These are phyloP conservation scores for Cercospora sp. DNA, from an alignment of 2,329 filamentous ascomycete genomes.

Conservation along the genomic window DNA sequence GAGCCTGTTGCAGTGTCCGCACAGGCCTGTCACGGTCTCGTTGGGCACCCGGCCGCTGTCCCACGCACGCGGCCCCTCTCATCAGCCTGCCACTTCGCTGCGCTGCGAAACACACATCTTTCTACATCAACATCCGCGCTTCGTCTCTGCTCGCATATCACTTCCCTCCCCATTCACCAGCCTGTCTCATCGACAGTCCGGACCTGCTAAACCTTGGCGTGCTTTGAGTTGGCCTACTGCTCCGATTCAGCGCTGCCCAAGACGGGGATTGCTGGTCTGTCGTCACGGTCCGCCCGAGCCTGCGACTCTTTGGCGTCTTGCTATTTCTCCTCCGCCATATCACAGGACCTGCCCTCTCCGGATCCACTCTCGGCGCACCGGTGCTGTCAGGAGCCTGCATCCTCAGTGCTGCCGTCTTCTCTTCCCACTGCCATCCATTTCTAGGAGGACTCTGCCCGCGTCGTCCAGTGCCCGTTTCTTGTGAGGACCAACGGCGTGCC, in stretches of 20 bases:
- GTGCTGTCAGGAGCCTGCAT: conserved; percentile 6
- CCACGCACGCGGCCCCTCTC: neutral
- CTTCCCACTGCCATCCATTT: neutral
- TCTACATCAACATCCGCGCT: neutral
- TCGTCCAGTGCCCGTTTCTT: conserved; percentile 1
- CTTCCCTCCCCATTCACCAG: conserved; percentile 4
- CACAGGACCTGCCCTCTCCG: conserved; percentile 9
- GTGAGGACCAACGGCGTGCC: conserved; percentile 13
- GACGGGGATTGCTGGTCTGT: conserved; percentile 22
- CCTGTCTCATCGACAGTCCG: conserved; percentile 4
- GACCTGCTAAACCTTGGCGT: conserved; percentile 22
- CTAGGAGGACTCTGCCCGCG: conserved; percentile 1
- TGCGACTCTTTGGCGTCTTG: conserved; percentile 20
- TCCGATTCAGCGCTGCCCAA: conserved; percentile 16
- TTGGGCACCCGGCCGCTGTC: conserved; percentile 5
- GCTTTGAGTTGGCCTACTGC: conserved; percentile 18
- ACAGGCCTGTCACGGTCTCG: conserved; percentile 1
- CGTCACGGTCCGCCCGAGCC: conserved; percentile 12
- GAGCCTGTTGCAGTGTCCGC: conserved; percentile 12
- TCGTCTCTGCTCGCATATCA: conserved; percentile 5
- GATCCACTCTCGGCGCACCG: conserved; percentile 4
- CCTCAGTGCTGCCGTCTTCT: conserved; percentile 1
- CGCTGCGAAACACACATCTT: neutral
- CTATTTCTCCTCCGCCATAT: conserved; percentile 16
- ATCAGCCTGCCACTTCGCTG: neutral